phyloP scores from a whole-genome alignment of 768 basidiomycete species.

The Hygrocybe punicea region DNA sequence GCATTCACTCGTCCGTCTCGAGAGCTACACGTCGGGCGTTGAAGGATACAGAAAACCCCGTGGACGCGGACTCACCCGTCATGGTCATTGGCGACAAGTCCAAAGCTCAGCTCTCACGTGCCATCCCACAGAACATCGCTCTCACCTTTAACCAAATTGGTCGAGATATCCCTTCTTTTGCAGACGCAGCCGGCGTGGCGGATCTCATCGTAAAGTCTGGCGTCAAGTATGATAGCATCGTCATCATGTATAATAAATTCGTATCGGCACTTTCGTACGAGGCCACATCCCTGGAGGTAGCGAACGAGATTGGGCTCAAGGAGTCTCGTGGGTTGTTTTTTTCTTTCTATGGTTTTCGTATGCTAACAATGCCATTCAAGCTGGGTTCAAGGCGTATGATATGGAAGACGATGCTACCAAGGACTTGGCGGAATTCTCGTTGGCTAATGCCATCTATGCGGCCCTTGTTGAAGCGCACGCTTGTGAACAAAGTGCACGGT shows the following conservation, averaged over 20 bases:
- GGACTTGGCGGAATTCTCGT: constrained; percentile 90
- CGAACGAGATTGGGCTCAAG: constrained; percentile 76
- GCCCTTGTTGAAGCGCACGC: constrained; percentile 94
- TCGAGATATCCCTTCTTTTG: constrained; percentile 94
- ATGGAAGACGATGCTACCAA: constrained; percentile 95
- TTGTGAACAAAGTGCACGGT: constrained; percentile 91
- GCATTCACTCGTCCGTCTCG: constrained; percentile 96
- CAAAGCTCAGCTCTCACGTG: constrained; percentile 83
- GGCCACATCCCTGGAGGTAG: constrained; percentile 67
- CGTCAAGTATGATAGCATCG: constrained; percentile 81
- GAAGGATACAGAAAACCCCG: constrained; percentile 42
- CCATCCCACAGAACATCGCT: constrained; percentile 58
- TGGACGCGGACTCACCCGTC: constrained; percentile 62
- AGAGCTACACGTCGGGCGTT: constrained; percentile 81
- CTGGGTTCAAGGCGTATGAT: constrained; percentile 92
- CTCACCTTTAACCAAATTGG: constrained; percentile 98
- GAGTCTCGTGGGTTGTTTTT: constrained; percentile 61
- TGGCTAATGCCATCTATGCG: constrained; percentile 95
- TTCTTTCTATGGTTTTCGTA: not conserved
- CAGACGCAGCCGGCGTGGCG: constrained; percentile 90
- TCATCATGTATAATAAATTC: constrained; percentile 81
- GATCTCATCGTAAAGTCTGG: constrained; percentile 87
- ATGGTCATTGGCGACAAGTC: constrained; percentile 97
- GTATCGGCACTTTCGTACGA: constrained; percentile 91
- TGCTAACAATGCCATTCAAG: constrained; percentile 32